Percentiles rank a stretch among this genome's conserved stretches.
Conservation (phyloP, 805 yeast species). For the Pichia rugopelliculosa region DNA sequence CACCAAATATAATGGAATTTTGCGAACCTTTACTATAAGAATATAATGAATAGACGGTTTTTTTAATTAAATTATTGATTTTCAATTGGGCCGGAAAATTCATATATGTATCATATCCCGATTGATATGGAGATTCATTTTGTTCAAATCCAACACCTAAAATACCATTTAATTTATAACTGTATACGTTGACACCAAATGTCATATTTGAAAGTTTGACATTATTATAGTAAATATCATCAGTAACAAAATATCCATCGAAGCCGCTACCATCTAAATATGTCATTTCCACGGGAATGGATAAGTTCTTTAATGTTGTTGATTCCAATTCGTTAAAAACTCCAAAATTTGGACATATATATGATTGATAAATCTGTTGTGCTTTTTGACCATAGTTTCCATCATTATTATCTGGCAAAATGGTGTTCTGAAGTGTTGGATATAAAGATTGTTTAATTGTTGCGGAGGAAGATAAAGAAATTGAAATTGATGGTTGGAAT, state of each 20-base stretch:
- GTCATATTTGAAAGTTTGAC: conserved; percentile 40
- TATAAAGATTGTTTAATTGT: background rate
- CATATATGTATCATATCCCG: conserved; percentile 30
- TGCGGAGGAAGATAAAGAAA: too few relatives aligned
- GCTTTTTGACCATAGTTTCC: background rate
- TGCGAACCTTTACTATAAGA: conserved; percentile 35
- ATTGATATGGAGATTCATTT: conserved; percentile 48
- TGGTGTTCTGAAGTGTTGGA: background rate
- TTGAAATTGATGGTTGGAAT: background rate
- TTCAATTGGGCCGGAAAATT: conserved; percentile 58
- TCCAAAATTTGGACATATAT: conserved; percentile 33
- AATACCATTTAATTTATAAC: conserved; percentile 54
- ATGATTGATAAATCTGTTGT: background rate
- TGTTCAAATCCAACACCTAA: conserved; percentile 62
- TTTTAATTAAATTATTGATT: conserved; percentile 43
- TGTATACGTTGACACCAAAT: conserved; percentile 58
- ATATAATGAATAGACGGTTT: conserved; percentile 46
- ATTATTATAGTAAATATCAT: conserved; percentile 43
- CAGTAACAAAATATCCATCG: conserved; percentile 47
- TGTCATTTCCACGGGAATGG: conserved; percentile 29
- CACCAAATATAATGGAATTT: conserved; percentile 52
- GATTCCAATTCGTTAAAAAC: conserved; percentile 33
- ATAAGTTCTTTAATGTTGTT: conserved; percentile 28
- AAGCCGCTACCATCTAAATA: conserved; percentile 39
- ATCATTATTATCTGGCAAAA: background rate